Evolutionary conservation across 805 yeast genomes (phyloP).

Genomic region (Wickerhamomyces chambardii): DNA sequence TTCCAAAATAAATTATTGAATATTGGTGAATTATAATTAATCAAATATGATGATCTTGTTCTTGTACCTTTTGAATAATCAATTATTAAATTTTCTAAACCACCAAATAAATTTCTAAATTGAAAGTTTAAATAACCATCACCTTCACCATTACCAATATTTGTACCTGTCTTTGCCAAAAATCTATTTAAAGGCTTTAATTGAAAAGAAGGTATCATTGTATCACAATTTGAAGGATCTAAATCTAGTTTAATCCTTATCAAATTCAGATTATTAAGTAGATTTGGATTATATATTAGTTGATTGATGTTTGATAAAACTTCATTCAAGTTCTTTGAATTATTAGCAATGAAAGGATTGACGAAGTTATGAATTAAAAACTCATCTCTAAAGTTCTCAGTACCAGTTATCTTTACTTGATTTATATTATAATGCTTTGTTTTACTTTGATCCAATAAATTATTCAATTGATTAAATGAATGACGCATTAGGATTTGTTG

Average conservation of each 20-base stretch:
- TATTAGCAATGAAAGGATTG: conserved; percentile 35
- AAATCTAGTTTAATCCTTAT: conserved; percentile 32
- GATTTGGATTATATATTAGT: conserved; percentile 10
- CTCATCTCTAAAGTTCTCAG: conserved; percentile 32
- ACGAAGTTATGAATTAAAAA: conserved; percentile 31
- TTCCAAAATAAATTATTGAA: conserved; percentile 40
- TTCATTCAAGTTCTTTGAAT: conserved; percentile 29
- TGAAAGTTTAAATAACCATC: conserved; percentile 83
- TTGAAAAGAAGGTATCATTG: conserved; percentile 21
- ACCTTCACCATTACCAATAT: conserved; percentile 95
- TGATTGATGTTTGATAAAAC: conserved; percentile 32
- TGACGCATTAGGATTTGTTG: conserved; percentile 19
- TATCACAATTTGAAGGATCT: conserved; percentile 12
- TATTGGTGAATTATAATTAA: conserved; percentile 42
- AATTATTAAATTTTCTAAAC: conserved; percentile 52
- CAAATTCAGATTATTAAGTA: conserved; percentile 25
- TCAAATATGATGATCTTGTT: conserved; percentile 44
- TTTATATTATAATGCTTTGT: conserved; percentile 33
- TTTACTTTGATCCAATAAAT: conserved; percentile 19
- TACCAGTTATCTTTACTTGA: conserved; percentile 38
- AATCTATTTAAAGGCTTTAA: conserved; percentile 56
- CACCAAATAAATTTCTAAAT: conserved; percentile 51
- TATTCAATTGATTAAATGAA: conserved; percentile 17
- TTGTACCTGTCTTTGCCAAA: conserved; percentile 87
- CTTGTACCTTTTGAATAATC: conserved; percentile 55